phyloP scores from a whole-genome alignment of 257 asterid species.

The Ilex aquifolium region DNA sequence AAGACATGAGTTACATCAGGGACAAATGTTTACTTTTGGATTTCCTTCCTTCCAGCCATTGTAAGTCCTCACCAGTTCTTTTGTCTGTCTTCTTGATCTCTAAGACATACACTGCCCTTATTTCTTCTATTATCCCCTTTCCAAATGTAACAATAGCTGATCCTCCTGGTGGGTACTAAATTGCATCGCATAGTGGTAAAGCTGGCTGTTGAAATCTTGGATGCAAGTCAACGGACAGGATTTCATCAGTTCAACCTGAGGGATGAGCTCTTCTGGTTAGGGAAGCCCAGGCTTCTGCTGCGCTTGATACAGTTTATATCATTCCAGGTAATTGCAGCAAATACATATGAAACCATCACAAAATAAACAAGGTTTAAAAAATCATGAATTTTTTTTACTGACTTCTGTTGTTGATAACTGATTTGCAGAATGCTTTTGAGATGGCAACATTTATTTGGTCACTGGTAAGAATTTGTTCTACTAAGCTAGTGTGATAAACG shows the following conservation, averaged over 20 bases:
- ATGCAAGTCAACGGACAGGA: conserved; percentile 50
- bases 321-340: conserved; percentile 57
- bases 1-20: conserved; percentile 32
- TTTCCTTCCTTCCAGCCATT: conserved; percentile 68
- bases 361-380: background rate
- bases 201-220: conserved; percentile 79
- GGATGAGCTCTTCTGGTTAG: conserved; percentile 97
- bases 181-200: conserved; percentile 79
- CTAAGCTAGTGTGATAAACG: background rate
- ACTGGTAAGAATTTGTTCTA: conserved; percentile 43
- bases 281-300: conserved; percentile 73
- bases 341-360: background rate
- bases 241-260: conserved; percentile 61
- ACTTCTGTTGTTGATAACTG: conserved; percentile 2
- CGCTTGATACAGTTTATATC: conserved; percentile 74
- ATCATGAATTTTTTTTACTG: background rate
- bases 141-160: conserved; percentile 41
- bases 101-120: background rate
- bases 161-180: conserved; percentile 82
- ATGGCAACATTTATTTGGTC: conserved; percentile 84
- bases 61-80: conserved; percentile 35
- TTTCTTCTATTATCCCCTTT: conserved; percentile 9
- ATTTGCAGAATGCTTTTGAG: conserved; percentile 87
- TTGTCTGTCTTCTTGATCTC: background rate
- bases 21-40: conserved; percentile 89